Evolutionary conservation across 129 eudicot species (phyloP).

Genomic region (Gnaphalium uliginosum): DNA sequence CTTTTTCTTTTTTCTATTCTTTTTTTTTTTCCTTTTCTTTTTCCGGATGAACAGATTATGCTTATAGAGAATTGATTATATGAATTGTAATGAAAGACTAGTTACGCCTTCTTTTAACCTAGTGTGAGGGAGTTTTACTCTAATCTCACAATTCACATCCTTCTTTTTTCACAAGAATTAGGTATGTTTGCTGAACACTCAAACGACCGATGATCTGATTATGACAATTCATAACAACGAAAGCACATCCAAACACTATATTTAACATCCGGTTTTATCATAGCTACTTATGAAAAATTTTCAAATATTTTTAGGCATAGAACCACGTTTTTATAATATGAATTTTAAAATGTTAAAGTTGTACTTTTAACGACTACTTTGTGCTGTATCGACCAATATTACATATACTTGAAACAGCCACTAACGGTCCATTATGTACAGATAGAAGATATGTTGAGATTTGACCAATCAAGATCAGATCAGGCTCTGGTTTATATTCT

Average conservation of each 20-base stretch:
- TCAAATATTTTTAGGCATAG: background rate
- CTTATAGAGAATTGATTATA: background rate
- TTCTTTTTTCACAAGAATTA: background rate
- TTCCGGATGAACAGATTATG: background rate
- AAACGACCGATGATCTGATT: background rate
- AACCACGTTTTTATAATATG: background rate
- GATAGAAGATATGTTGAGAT: conserved; percentile 78
- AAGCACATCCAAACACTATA: background rate
- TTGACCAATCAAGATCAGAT: conserved; percentile 59
- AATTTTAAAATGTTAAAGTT: background rate
- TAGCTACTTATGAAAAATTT: background rate
- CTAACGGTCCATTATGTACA: conserved; percentile 29
- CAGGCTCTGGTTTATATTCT: conserved; percentile 76
- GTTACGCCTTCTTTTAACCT: background rate
- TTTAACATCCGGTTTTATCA: background rate
- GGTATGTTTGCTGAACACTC: background rate
- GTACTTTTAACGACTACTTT: background rate
- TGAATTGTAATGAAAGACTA: no score
- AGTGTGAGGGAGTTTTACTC: background rate
- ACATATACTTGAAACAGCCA: conserved; percentile 3
- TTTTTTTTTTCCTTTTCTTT: no score
- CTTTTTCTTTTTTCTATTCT: no score
- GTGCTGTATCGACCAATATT: background rate
- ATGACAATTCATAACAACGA: background rate
- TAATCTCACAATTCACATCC: background rate